phyloP scores from a whole-genome alignment of 2,329 filamentous ascomycete species.

The Tolypocladium amazonense region DNA sequence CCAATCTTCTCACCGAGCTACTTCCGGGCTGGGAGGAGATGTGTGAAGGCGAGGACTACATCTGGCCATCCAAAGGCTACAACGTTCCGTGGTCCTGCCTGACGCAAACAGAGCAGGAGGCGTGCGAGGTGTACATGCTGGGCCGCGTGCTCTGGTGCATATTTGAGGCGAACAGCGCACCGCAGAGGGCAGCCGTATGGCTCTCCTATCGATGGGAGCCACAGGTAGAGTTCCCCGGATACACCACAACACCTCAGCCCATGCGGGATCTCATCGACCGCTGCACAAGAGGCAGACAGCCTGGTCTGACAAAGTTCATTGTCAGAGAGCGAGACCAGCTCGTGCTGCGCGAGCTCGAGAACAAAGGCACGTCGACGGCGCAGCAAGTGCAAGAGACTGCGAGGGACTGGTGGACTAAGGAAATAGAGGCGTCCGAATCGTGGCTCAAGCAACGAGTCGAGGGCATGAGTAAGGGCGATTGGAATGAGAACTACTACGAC shows the following conservation, averaged over 20 bases:
- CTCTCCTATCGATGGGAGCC: constrained; percentile 48
- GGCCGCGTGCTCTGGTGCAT: constrained; percentile 52
- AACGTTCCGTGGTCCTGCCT: constrained; percentile 47
- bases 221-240: constrained; percentile 44
- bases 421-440: constrained; percentile 34
- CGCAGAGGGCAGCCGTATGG: constrained; percentile 46
- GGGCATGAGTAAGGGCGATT: constrained; percentile 27
- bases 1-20: constrained; percentile 27
- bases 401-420: constrained; percentile 35
- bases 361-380: constrained; percentile 20
- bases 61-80: constrained; percentile 37
- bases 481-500: constrained; percentile 40
- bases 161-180: constrained; percentile 49
- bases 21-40: constrained; percentile 34
- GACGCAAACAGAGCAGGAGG: constrained; percentile 39
- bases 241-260: constrained; percentile 32
- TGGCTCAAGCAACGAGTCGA: constrained; percentile 32
- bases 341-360: constrained; percentile 26
- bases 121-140: constrained; percentile 52
- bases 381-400: constrained; percentile 26
- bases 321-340: constrained; percentile 34
- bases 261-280: constrained; percentile 37
- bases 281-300: constrained; percentile 38
- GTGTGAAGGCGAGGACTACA: constrained; percentile 32
- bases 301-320: constrained; percentile 32